Conservation (phyloP, 2,329 filamentous ascomycete species). For the Aspergillus sp. region DNA sequence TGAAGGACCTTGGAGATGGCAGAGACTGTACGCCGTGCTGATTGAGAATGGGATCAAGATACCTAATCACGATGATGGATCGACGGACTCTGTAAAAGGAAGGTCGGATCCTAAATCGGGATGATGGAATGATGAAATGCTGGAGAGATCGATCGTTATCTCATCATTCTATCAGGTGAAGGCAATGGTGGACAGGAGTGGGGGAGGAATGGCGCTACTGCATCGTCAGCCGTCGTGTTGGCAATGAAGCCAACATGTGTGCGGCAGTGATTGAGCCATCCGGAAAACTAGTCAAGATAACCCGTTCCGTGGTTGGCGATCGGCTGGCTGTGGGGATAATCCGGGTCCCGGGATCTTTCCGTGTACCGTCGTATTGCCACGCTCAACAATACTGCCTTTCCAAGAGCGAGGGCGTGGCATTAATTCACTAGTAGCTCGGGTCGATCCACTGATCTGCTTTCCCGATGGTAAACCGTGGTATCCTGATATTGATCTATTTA, state of each 20-base stretch:
- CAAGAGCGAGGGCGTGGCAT: constrained; percentile 10
- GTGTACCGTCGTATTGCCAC: constrained; percentile 17
- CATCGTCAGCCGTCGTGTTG: constrained; percentile 21
- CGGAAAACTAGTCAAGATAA: constrained; percentile 2
- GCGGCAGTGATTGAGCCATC: constrained; percentile 17
- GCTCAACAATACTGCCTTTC: constrained; percentile 1
- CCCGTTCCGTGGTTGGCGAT: constrained; percentile 11
- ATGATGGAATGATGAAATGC: constrained; percentile 1
- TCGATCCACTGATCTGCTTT: constrained; percentile 25
- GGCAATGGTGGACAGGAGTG: constrained; percentile 7
- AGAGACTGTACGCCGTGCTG: too few species aligned
- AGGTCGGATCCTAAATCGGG: too few species aligned
- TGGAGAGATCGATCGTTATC: background rate
- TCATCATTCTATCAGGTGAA: background rate
- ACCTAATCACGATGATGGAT: too few species aligned
- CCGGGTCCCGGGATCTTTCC: constrained; percentile 13
- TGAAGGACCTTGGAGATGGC: too few species aligned
- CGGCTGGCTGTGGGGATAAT: too few species aligned
- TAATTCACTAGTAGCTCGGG: constrained; percentile 12
- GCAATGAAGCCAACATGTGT: constrained; percentile 21
- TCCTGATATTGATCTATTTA: background rate
- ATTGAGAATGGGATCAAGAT: too few species aligned
- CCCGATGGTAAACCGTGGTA: constrained; percentile 22
- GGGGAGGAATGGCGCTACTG: constrained; percentile 19
- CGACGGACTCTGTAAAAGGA: too few species aligned